Evolutionary conservation across 192 early-diverging fungal species (phyloP).

Genomic region (Coemansia sp.): DNA sequence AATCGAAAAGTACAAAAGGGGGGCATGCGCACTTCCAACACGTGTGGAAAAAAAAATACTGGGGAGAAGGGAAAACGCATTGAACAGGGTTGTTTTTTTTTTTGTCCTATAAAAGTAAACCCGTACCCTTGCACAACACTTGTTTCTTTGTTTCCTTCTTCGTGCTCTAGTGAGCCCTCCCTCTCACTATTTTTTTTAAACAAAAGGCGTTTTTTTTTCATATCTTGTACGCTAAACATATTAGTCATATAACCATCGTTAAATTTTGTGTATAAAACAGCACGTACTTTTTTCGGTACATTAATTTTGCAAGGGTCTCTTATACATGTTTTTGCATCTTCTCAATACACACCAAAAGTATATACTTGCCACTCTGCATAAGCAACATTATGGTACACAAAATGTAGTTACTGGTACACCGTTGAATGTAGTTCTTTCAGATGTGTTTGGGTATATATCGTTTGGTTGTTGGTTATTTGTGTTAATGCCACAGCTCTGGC

Average conservation of each 20-base stretch:
- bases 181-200: neutral
- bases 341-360: slow-evolving; percentile 23
- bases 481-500: slow-evolving; percentile 44
- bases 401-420: slow-evolving; percentile 6
- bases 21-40: too few species aligned
- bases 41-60: neutral
- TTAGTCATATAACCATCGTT: too few species aligned
- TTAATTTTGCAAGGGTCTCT: neutral
- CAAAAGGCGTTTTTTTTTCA: neutral
- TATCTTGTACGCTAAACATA: neutral
- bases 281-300: neutral
- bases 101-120: neutral
- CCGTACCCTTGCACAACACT: neutral
- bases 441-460: slow-evolving; percentile 44
- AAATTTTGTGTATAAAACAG: neutral
- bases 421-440: slow-evolving; percentile 31
- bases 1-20: neutral
- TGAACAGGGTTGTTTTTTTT: neutral
- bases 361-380: slow-evolving; percentile 27
- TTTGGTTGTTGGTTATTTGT: slow-evolving; percentile 49
- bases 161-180: neutral
- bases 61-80: neutral
- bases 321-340: slow-evolving; percentile 28
- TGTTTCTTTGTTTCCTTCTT: neutral
- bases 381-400: slow-evolving; percentile 3